phyloP scores from a whole-genome alignment of 305 asterid genomes.

The Fraxinus platypoda region DNA sequence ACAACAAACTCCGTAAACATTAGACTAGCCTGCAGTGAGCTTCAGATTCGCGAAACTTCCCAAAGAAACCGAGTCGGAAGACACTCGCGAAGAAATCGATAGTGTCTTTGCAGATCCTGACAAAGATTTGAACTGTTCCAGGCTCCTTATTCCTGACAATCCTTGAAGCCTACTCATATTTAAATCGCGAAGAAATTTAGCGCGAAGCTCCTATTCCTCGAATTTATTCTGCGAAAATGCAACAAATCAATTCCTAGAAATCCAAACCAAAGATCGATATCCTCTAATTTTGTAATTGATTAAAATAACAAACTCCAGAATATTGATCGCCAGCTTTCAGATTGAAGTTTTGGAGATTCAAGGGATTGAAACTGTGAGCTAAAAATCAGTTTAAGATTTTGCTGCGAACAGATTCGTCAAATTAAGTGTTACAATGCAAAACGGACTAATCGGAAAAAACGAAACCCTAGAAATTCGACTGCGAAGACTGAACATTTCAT shows the following conservation, averaged over 20 bases:
- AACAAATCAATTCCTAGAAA: background rate
- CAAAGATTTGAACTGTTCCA: slow-evolving; percentile 54
- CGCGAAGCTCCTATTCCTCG: slow-evolving; percentile 2
- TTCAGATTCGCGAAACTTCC: slow-evolving; percentile 85
- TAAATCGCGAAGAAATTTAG: slow-evolving; percentile 28
- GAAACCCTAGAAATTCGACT: slow-evolving; percentile 14
- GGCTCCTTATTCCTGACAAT: slow-evolving; percentile 66
- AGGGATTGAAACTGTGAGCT: background rate
- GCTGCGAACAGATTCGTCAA: background rate
- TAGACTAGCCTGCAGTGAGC: slow-evolving; percentile 74
- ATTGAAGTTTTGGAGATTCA: background rate
- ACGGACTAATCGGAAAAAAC: background rate
- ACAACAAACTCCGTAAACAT: background rate
- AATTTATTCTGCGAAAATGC: background rate
- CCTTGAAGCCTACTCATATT: slow-evolving; percentile 69
- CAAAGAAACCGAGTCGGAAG: slow-evolving; percentile 49
- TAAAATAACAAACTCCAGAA: slow-evolving; percentile 11
- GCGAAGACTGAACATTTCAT: slow-evolving; percentile 4
- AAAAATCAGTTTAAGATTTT: background rate
- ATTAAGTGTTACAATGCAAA: slow-evolving; percentile 10
- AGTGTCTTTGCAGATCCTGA: slow-evolving; percentile 42
- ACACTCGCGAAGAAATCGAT: slow-evolving; percentile 43
- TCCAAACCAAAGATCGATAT: background rate
- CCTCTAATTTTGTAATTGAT: background rate
- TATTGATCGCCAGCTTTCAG: slow-evolving; percentile 16